These are phyloP conservation scores for Lenzites betulinus DNA, from an alignment of 768 basidiomycete species.

Conservation along the genomic window DNA sequence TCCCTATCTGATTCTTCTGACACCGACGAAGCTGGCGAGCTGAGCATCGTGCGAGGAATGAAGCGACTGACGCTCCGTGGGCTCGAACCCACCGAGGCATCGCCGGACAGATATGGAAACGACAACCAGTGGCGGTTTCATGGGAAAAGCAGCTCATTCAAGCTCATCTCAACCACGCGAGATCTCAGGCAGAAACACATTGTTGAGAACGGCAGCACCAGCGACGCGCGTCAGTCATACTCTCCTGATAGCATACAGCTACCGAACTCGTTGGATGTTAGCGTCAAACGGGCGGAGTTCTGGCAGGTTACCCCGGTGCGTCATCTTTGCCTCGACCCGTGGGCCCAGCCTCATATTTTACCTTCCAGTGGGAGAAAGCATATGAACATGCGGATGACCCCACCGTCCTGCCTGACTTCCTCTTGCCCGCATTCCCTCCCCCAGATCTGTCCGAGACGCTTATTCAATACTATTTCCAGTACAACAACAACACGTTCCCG, in stretches of 20 bases:
- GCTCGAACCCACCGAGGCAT: slow-evolving; percentile 40
- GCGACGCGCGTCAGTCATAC: slow-evolving; percentile 21
- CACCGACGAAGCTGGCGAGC: slow-evolving; percentile 40
- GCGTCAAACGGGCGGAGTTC: slow-evolving; percentile 42
- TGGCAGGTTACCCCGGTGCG: slow-evolving; percentile 63
- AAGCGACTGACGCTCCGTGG: slow-evolving; percentile 40
- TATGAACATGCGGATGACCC: slow-evolving; percentile 45
- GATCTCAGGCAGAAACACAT: slow-evolving; percentile 55
- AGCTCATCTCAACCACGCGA: slow-evolving; percentile 55
- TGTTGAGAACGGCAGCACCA: slow-evolving; percentile 39
- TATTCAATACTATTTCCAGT: slow-evolving; percentile 67
- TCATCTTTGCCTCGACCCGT: slow-evolving; percentile 3
- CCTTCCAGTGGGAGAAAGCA: slow-evolving; percentile 23
- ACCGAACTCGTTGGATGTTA: slow-evolving; percentile 12
- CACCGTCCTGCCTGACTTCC: slow-evolving; percentile 27
- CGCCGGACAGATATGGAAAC: slow-evolving; percentile 23
- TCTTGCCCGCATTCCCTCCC: slow-evolving; percentile 57
- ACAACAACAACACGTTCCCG: slow-evolving; percentile 61
- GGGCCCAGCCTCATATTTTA: not conserved
- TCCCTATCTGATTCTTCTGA: slow-evolving; percentile 35
- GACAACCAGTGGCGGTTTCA: slow-evolving; percentile 57
- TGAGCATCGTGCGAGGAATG: slow-evolving; percentile 42
- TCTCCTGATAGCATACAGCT: slow-evolving; percentile 18
- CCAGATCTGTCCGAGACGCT: slow-evolving; percentile 57
- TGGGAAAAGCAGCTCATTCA: slow-evolving; percentile 60